A percentile compares a stretch with the other conserved stretches of the same genome.
phyloP scores from a whole-genome alignment of 2,329 filamentous ascomycete species.

The Incumbomyces delicatus region DNA sequence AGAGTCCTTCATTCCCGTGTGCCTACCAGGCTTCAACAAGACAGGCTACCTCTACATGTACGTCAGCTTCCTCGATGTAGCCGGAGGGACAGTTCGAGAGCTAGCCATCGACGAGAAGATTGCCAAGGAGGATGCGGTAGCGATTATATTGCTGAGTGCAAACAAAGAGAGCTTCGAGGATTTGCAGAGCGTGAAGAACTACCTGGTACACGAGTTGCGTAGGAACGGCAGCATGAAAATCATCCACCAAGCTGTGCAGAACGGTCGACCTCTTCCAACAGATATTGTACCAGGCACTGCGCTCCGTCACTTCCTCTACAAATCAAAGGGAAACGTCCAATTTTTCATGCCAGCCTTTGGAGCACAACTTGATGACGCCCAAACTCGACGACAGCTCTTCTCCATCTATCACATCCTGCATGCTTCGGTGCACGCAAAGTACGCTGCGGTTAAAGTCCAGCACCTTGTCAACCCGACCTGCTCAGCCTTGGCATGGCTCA shows the following conservation, averaged over 20 bases:
- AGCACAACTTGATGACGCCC: slow-evolving; percentile 48
- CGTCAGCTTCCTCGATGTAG: slow-evolving; percentile 78
- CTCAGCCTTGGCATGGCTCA: slow-evolving; percentile 81
- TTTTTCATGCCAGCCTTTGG: slow-evolving; percentile 81
- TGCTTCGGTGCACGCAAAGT: slow-evolving; percentile 70
- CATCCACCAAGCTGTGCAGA: slow-evolving; percentile 60
- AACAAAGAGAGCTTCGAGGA: slow-evolving; percentile 92
- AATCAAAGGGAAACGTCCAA: slow-evolving; percentile 87
- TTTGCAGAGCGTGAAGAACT: slow-evolving; percentile 61
- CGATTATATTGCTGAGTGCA: slow-evolving; percentile 82
- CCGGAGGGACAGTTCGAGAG: slow-evolving; percentile 37
- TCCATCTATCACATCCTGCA: slow-evolving; percentile 79
- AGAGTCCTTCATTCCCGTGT: slow-evolving; percentile 95
- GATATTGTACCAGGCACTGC: slow-evolving; percentile 73
- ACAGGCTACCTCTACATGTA: slow-evolving; percentile 98
- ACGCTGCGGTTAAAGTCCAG: slow-evolving; percentile 75
- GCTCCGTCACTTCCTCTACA: slow-evolving; percentile 89
- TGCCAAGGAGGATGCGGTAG: slow-evolving; percentile 60
- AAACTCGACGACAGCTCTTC: slow-evolving; percentile 49
- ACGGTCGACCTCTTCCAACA: slow-evolving; percentile 60
- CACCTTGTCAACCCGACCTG: slow-evolving; percentile 62
- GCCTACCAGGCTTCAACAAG: slow-evolving; percentile 93
- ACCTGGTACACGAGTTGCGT: slow-evolving; percentile 58
- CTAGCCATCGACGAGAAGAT: slow-evolving; percentile 30
- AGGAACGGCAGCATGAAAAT: slow-evolving; percentile 65